Percentiles rank a stretch among this genome's conserved stretches.
These are phyloP conservation scores for Yarrowia galli DNA, from an alignment of 1,139 yeast genomes.

Conservation along the genomic window DNA sequence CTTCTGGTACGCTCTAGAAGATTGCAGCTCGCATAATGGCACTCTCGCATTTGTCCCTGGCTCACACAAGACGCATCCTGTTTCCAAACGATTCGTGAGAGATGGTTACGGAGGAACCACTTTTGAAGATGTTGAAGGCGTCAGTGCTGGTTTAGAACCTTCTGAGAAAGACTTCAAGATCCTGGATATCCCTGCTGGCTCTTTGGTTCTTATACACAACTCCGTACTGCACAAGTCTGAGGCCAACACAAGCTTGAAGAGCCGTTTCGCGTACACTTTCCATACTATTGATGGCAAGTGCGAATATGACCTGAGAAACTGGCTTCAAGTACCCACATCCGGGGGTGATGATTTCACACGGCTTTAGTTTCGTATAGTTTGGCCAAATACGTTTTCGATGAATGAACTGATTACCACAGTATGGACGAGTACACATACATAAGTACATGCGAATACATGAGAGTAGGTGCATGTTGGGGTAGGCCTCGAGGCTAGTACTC, in stretches of 20 bases:
- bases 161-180: slow-evolving; percentile 56
- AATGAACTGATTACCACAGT: too few relatives aligned
- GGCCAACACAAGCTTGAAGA: slow-evolving; percentile 60
- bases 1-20: slow-evolving; percentile 83
- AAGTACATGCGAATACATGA: too few relatives aligned
- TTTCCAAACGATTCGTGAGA: slow-evolving; percentile 72
- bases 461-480: too few relatives aligned
- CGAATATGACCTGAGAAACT: slow-evolving; percentile 67
- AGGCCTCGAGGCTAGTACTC: too few relatives aligned
- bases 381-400: too few relatives aligned
- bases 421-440: too few relatives aligned
- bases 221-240: slow-evolving; percentile 76
- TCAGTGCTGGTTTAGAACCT: slow-evolving; percentile 47
- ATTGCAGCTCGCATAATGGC: slow-evolving; percentile 72
- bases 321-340: slow-evolving; percentile 78
- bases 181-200: slow-evolving; percentile 74
- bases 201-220: slow-evolving; percentile 72
- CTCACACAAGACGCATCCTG: slow-evolving; percentile 65
- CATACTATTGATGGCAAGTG: slow-evolving; percentile 74
- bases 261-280: slow-evolving; percentile 80
- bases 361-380: neutral
- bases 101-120: slow-evolving; percentile 57
- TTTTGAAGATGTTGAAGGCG: slow-evolving; percentile 48
- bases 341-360: slow-evolving; percentile 67
- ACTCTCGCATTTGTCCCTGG: slow-evolving; percentile 79